These are phyloP conservation scores for Akanthomyces dipterigenus DNA, from an alignment of 2,329 filamentous ascomycete species.

Conservation along the genomic window DNA sequence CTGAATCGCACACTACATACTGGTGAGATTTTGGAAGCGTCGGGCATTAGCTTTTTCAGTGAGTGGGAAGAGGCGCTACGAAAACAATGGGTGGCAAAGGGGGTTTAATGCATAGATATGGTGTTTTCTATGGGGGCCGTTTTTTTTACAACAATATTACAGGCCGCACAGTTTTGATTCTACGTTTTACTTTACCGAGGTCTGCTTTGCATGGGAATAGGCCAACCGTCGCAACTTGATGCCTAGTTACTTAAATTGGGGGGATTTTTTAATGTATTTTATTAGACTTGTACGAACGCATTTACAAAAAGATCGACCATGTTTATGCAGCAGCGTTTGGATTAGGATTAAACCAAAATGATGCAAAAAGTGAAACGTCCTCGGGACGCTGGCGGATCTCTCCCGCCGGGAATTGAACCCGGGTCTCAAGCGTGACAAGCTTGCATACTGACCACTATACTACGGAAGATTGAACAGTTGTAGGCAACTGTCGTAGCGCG, in stretches of 20 bases:
- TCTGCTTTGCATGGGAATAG: too few relatives aligned
- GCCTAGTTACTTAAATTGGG: too few relatives aligned
- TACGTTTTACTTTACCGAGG: too few relatives aligned
- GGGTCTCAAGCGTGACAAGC: slow-evolving; percentile 20
- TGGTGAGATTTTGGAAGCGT: slow-evolving; percentile 31
- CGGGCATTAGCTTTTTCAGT: slow-evolving; percentile 26
- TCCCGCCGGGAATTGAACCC: slow-evolving; percentile 21
- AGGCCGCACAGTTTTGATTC: too few relatives aligned
- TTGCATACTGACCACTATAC: slow-evolving; percentile 21
- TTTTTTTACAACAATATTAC: neutral
- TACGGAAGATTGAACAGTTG: slow-evolving; percentile 16
- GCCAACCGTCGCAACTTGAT: too few relatives aligned
- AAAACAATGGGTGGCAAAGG: slow-evolving; percentile 22
- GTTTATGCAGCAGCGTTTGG: neutral
- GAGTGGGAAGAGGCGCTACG: slow-evolving; percentile 31
- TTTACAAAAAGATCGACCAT: neutral
- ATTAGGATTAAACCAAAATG: too few relatives aligned
- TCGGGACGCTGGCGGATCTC: slow-evolving; percentile 14
- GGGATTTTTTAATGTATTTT: too few relatives aligned
- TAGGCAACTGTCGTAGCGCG: slow-evolving; percentile 12
- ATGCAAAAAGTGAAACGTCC: slow-evolving; percentile 5
- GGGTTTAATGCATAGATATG: neutral
- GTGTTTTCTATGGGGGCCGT: neutral
- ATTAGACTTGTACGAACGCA: too few relatives aligned
- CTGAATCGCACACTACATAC: slow-evolving; percentile 28